Evolutionary conservation across 2,329 filamentous ascomycete genomes (phyloP), one percentile per base, ranked within the genome.

Genomic region (Pyrenochaeta sp.): DNA sequence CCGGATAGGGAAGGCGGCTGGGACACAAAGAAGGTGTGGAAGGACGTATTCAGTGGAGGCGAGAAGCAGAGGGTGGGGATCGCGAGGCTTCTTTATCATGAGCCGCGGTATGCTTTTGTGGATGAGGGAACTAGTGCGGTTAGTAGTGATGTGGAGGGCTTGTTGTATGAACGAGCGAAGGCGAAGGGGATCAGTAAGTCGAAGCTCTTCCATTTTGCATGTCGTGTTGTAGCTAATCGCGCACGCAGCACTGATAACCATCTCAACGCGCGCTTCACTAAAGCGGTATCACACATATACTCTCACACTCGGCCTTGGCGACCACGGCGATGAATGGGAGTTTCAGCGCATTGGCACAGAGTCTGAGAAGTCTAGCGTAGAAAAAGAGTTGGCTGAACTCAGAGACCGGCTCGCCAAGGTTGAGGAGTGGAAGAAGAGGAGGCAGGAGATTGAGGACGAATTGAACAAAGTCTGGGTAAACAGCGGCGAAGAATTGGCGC

Each of bases 21-120:
- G 93, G 92, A 99, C 73, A 95, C 92, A 4, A 87, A 92, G 55
- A 98, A 99, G 79, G 93, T 97, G 74, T 99, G 95, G 95, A 97
- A 98, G 80, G 94, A 98, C 68, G 92, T 99, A 4, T 84, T 99
- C n/a, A 94, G 90, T 64, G 95, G 95, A 39, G 95, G 95, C 12
- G 95, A 99, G 83, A 99, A 99, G 81, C 95, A 99, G 80, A 85
- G 95, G 24, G 92, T 99, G 86, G 92, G 88, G 0, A 92, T 99
- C 69, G 94, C 96, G 3, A 84, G 95, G 44, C 77, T 99, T 49
- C 82, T 98, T 40, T 99, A 99, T 73, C 95, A 99, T 73, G 94
- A 98, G 80, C 95, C 95, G 15, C 85, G 90, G 59, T 99, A 96
- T 74, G 95, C 93, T 2, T 92, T 99, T 70, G 88, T 99, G 56